phyloP scores from a whole-genome alignment of 2,329 filamentous ascomycete species.

The Aspergillus sp. region DNA sequence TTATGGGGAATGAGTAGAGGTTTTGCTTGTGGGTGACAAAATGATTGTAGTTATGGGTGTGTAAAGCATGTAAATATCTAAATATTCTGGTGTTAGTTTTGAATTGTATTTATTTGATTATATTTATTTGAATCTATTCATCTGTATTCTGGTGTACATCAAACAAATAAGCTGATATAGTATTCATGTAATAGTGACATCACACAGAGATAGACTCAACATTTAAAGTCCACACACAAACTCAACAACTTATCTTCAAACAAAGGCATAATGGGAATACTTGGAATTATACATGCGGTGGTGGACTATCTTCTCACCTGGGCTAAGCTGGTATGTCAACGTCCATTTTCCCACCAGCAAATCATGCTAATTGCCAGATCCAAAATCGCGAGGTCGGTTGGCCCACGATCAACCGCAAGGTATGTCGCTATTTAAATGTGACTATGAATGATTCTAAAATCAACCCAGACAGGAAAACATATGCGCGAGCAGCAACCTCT shows the following conservation, averaged over 20 bases:
- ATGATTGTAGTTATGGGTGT: background rate
- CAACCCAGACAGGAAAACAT: constrained; percentile 29
- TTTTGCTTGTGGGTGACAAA: no score
- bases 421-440: background rate
- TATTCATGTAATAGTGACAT: background rate
- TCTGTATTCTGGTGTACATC: background rate
- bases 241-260: background rate
- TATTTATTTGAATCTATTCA: background rate
- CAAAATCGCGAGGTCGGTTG: constrained; percentile 34
- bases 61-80: no score
- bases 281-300: constrained; percentile 1
- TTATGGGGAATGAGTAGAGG: background rate
- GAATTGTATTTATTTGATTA: background rate
- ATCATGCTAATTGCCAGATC: constrained; percentile 6
- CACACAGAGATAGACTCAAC: background rate
- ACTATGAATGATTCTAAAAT: background rate
- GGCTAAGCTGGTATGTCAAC: constrained; percentile 1
- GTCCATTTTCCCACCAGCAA: background rate
- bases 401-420: constrained; percentile 29
- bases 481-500: constrained; percentile 43
- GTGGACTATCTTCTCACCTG: constrained; percentile 9
- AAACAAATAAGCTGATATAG: no score
- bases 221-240: background rate
- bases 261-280: background rate
- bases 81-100: no score